phyloP scores from a whole-genome alignment of 1,139 yeast species.

The Taphrina confusa region DNA sequence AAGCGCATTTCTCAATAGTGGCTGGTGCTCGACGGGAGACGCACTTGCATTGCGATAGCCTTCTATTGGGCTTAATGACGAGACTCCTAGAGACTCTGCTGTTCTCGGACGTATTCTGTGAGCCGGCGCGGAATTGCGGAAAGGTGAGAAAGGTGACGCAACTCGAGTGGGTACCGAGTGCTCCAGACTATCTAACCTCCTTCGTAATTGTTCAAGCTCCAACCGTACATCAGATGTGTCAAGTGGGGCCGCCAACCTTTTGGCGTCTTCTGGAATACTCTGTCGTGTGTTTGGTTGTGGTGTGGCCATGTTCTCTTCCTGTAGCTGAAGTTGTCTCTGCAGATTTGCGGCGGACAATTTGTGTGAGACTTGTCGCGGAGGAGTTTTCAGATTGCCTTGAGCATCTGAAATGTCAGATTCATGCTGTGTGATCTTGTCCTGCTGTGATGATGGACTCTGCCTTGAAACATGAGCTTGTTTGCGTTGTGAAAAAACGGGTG shows the following conservation, averaged over 20 bases:
- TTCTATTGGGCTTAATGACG: neutral
- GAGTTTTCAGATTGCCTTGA: too few species aligned
- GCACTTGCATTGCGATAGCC: neutral
- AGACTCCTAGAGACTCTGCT: neutral
- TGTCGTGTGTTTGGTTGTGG: neutral
- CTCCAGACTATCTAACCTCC: constrained; percentile 3
- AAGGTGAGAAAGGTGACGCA: neutral
- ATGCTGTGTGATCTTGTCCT: too few species aligned
- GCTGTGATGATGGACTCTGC: too few species aligned
- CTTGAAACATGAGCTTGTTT: too few species aligned
- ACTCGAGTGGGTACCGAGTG: neutral
- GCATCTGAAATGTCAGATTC: too few species aligned
- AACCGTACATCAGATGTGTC: neutral
- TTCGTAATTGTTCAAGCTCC: constrained; percentile 1
- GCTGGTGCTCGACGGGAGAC: neutral
- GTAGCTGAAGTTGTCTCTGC: neutral
- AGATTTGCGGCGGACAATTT: constrained; percentile 14
- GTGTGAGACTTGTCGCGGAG: neutral
- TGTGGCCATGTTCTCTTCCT: constrained; percentile 8
- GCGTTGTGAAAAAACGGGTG: too few species aligned
- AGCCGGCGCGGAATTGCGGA: neutral
- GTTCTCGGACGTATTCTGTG: neutral
- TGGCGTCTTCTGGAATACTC: neutral
- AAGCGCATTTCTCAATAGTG: neutral
- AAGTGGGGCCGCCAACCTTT: neutral